phyloP scores from a whole-genome alignment of 345 rosid species.

The Angophora floribunda region DNA sequence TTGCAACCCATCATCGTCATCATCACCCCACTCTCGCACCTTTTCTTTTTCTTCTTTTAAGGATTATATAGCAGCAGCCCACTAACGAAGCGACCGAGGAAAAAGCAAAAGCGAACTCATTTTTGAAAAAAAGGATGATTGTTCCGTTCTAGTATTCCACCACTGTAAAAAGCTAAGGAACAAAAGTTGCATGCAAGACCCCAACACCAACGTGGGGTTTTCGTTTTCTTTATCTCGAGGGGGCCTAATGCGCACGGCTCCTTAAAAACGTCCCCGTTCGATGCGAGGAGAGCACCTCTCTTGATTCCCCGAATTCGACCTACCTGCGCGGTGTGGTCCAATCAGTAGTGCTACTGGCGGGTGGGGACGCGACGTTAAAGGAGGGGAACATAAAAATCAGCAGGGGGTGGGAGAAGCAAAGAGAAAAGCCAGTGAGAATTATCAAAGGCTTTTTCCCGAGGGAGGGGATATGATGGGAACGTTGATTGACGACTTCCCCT shows the following conservation, averaged over 20 bases:
- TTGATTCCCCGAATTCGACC: neutral
- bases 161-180: neutral
- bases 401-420: neutral
- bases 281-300: neutral
- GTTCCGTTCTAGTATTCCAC: neutral
- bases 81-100: neutral
- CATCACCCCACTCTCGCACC: neutral
- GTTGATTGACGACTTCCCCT: neutral
- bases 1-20: neutral
- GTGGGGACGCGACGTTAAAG: neutral
- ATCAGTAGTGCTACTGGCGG: neutral
- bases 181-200: neutral
- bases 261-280: neutral
- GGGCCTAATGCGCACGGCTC: neutral
- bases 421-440: neutral
- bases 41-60: neutral
- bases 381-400: neutral
- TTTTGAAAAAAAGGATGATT: neutral
- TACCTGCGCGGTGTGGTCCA: neutral
- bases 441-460: neutral
- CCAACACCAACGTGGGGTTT: neutral
- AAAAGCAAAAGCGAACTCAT: neutral
- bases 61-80: neutral
- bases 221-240: neutral
- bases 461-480: neutral